A percentile compares a stretch with the other conserved stretches of the same genome.
Evolutionary conservation across 345 rosid species (phyloP).

Genomic region (Gossypium raimondii): DNA sequence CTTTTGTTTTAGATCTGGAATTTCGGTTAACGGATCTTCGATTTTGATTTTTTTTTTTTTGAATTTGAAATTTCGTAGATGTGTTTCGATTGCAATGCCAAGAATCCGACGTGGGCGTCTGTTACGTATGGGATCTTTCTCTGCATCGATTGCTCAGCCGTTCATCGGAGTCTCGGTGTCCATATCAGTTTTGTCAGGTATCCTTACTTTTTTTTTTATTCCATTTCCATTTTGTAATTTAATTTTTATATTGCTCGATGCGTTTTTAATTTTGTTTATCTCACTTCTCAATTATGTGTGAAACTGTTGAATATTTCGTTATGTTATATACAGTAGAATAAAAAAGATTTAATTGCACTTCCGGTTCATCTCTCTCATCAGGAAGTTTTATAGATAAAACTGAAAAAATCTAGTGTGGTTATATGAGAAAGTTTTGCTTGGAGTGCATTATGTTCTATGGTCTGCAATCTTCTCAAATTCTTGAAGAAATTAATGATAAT

Average conservation of each 20-base stretch:
- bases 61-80: slow-evolving; percentile 36
- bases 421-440: not conserved
- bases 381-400: not conserved
- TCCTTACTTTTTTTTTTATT: not conserved
- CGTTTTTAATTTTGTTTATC: not conserved
- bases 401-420: not conserved
- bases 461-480: not conserved
- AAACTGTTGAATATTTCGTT: not conserved
- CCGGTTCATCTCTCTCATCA: not conserved
- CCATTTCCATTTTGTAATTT: not conserved
- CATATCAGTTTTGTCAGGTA: slow-evolving; percentile 98
- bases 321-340: not conserved
- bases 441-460: not conserved
- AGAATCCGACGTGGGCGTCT: slow-evolving; percentile 98
- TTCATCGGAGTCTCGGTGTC: slow-evolving; percentile 93
- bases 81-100: slow-evolving; percentile 96
- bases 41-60: not conserved
- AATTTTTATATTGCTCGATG: not conserved
- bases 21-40: slow-evolving; percentile 26
- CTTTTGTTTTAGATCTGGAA: slow-evolving; percentile 24
- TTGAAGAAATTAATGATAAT: not conserved
- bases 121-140: slow-evolving; percentile 97
- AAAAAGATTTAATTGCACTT: not conserved
- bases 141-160: slow-evolving; percentile 98
- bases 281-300: not conserved